Base-by-base conservation (phyloP, 1,139 yeast species). In the Hansenula sp. region DNA sequence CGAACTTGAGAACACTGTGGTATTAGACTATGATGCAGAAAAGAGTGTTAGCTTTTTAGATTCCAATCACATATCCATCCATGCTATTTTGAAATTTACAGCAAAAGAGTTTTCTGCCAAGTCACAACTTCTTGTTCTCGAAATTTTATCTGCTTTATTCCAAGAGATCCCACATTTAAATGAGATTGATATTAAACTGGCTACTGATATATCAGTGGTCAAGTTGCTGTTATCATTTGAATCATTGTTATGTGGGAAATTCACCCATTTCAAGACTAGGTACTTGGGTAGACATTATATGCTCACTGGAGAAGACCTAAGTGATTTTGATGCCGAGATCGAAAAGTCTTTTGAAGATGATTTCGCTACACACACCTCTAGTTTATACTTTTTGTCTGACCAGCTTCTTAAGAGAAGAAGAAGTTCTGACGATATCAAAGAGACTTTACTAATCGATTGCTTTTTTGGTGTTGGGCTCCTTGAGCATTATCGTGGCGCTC, bases 221-320 rank as follows among this genome's bases (percentile, higher is more conserved):
- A 50, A 52, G 32, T 44, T 57, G 7, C 52, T 67, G 9, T 41
- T 62, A 38, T 36, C 50, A 4, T 39, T 47, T 1, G 43, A 45
- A 21, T 3, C 35, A 2, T 28, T 29, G 3, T 7, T 45, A 3
- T 49, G 64, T 1, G 41, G 42, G 4, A 49, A 49, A 0, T 68
- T 74, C 47, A 58, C 58, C 3, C 19, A 58, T 1, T 77, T 81
- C 76, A 61, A 70, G 40, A 72, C 74, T 0, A 60, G 63, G 15
- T 70, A 70, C 45, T 54, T 79, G 18, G 77, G 79, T 0, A 50
- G 60, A 3, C 72, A 58, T 46, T 77, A 73, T 50, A 45, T 57
- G 10, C 37, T 42, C 1, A 57, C 62, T 1, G 74, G 71, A 11
- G 49, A 55, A 9, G 16, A 38, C 8, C 53, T 62, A 2, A 16